These are phyloP conservation scores for Gnomoniopsis smithogilvyi DNA, from an alignment of 2,329 filamentous ascomycete species.

Conservation along the genomic window DNA sequence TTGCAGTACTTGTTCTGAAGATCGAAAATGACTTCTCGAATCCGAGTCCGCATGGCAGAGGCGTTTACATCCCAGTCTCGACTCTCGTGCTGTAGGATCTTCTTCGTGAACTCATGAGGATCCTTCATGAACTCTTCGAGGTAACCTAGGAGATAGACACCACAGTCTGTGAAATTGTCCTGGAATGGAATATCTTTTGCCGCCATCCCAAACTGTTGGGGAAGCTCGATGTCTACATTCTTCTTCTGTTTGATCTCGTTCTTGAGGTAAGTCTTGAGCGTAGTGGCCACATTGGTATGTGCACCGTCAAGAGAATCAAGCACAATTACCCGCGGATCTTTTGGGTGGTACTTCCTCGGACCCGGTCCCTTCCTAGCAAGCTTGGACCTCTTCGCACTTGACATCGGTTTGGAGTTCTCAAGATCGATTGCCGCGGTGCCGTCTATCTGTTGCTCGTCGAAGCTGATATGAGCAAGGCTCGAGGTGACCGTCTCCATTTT, in stretches of 20 bases:
- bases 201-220: constrained; percentile 51
- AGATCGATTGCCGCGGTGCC: not conserved
- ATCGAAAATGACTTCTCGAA: constrained; percentile 63
- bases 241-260: constrained; percentile 68
- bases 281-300: constrained; percentile 62
- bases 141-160: constrained; percentile 82
- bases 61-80: constrained; percentile 52
- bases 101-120: constrained; percentile 67
- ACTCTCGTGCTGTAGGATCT: constrained; percentile 59
- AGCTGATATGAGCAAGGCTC: constrained; percentile 3
- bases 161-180: constrained; percentile 84
- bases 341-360: constrained; percentile 41
- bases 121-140: constrained; percentile 75
- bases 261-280: constrained; percentile 73
- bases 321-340: constrained; percentile 71
- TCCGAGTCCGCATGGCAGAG: constrained; percentile 57
- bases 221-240: constrained; percentile 35
- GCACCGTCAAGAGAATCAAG: constrained; percentile 76
- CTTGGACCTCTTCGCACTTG: constrained; percentile 19
- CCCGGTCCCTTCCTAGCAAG: constrained; percentile 26
- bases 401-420: not conserved
- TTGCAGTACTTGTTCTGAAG: constrained; percentile 58
- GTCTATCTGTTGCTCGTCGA: constrained; percentile 5
- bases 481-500: constrained; percentile 13
- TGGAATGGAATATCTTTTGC: constrained; percentile 76